Conservation (phyloP, 2,329 filamentous ascomycete species). For the Ampelomyces quisqualis region DNA sequence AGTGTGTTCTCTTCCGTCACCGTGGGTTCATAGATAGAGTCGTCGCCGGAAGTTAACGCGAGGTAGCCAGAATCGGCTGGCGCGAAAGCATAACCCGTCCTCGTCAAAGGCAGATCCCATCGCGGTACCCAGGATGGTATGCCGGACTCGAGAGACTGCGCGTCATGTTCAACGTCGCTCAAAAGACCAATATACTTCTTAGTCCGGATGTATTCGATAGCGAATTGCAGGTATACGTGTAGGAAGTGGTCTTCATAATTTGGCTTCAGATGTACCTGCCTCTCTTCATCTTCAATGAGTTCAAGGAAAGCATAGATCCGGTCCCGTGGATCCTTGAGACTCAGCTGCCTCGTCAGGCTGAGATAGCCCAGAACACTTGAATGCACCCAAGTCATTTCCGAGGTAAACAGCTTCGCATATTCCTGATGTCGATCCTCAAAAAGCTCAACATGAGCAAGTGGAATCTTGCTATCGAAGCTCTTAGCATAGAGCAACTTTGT, state of each 20-base stretch:
- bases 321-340: conserved; percentile 9
- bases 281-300: conserved; percentile 6
- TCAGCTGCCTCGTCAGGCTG: conserved; percentile 8
- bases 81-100: conserved; percentile 4
- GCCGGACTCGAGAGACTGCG: neutral
- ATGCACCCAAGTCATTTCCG: conserved; percentile 3
- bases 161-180: conserved; percentile 7
- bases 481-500: conserved; percentile 1
- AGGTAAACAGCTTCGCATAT: conserved; percentile 4
- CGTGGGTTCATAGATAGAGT: neutral
- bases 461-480: conserved; percentile 1
- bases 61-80: conserved; percentile 5
- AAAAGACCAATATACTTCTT: conserved; percentile 7
- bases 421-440: conserved; percentile 2
- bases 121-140: conserved; percentile 10
- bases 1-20: neutral
- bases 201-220: conserved; percentile 2
- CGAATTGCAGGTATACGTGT: conserved; percentile 13
- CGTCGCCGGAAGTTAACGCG: conserved; percentile 1
- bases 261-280: conserved; percentile 2
- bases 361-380: conserved; percentile 9
- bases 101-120: conserved; percentile 9
- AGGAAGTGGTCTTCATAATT: conserved; percentile 10
- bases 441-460: conserved; percentile 5
- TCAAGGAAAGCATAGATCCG: conserved; percentile 15